Evolutionary conservation across 129 eudicot species (phyloP).

Genomic region (Centaurea solstitialis): DNA sequence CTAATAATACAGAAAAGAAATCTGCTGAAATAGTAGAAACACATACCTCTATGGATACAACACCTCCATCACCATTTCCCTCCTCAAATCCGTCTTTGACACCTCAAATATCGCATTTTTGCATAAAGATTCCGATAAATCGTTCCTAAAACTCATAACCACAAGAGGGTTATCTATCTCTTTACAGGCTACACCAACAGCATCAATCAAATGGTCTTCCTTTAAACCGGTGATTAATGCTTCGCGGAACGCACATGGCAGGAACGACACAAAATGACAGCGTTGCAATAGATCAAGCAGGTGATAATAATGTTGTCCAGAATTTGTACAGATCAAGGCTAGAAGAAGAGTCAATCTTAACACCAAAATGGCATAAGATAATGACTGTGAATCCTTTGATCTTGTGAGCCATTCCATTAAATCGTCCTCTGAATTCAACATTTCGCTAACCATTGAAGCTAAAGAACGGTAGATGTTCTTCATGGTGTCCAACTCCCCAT

Average conservation of each 20-base stretch:
- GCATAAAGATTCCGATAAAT: not conserved
- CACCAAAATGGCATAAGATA: slow-evolving; percentile 26
- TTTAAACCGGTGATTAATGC: slow-evolving; percentile 17
- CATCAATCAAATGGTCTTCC: slow-evolving; percentile 5
- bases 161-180: slow-evolving; percentile 59
- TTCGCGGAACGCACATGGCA: slow-evolving; percentile 41
- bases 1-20: slow-evolving; percentile 16
- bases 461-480: slow-evolving; percentile 28
- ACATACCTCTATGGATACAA: slow-evolving; percentile 15
- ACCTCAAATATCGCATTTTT: slow-evolving; percentile 21
- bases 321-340: slow-evolving; percentile 45
- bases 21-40: not conserved
- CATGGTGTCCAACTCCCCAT: slow-evolving; percentile 13
- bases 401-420: slow-evolving; percentile 45
- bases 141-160: slow-evolving; percentile 31
- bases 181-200: slow-evolving; percentile 38
- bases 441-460: slow-evolving; percentile 13
- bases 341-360: slow-evolving; percentile 51
- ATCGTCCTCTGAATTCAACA: slow-evolving; percentile 25
- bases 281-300: slow-evolving; percentile 29
- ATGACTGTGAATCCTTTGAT: slow-evolving; percentile 14
- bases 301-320: slow-evolving; percentile 10
- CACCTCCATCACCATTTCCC: slow-evolving; percentile 15
- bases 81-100: not conserved
- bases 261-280: not conserved